phyloP scores from a whole-genome alignment of 2,329 filamentous ascomycete genomes.

The Diaporthe sp. region DNA sequence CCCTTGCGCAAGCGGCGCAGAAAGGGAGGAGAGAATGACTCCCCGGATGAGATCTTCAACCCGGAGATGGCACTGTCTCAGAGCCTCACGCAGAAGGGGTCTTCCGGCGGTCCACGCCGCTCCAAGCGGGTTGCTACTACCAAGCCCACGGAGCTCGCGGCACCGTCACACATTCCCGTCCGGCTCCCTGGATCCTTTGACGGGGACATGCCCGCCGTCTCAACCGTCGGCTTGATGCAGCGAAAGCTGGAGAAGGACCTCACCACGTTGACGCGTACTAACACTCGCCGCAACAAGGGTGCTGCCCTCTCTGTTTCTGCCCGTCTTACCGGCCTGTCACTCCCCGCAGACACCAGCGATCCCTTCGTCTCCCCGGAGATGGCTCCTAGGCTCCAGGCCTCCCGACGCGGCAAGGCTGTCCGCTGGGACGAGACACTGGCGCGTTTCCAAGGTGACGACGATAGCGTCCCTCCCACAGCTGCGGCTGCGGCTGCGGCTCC shows the following conservation, averaged over 20 bases:
- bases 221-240: slow-evolving; percentile 36
- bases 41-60: slow-evolving; percentile 39
- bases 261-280: slow-evolving; percentile 52
- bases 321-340: slow-evolving; percentile 40
- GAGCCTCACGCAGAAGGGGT: slow-evolving; percentile 28
- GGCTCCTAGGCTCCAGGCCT: neutral
- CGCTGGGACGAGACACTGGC: slow-evolving; percentile 47
- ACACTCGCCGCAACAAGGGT: slow-evolving; percentile 58
- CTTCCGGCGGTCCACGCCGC: slow-evolving; percentile 16
- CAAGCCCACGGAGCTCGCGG: slow-evolving; percentile 40
- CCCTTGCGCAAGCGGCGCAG: slow-evolving; percentile 45
- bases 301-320: slow-evolving; percentile 46
- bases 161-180: slow-evolving; percentile 45
- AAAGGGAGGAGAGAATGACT: slow-evolving; percentile 41
- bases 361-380: neutral
- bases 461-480: slow-evolving; percentile 1
- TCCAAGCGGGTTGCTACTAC: slow-evolving; percentile 37
- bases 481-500: neutral
- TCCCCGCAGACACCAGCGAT: neutral
- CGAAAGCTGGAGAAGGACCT: slow-evolving; percentile 54
- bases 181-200: slow-evolving; percentile 46
- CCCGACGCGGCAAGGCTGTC: slow-evolving; percentile 41
- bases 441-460: slow-evolving; percentile 41
- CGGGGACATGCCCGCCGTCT: slow-evolving; percentile 34
- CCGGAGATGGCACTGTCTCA: slow-evolving; percentile 37